Percentiles rank a stretch among this genome's conserved stretches.
Conservation (phyloP, 108 stramenopile species). For the Cylindrotheca fusiformis region DNA sequence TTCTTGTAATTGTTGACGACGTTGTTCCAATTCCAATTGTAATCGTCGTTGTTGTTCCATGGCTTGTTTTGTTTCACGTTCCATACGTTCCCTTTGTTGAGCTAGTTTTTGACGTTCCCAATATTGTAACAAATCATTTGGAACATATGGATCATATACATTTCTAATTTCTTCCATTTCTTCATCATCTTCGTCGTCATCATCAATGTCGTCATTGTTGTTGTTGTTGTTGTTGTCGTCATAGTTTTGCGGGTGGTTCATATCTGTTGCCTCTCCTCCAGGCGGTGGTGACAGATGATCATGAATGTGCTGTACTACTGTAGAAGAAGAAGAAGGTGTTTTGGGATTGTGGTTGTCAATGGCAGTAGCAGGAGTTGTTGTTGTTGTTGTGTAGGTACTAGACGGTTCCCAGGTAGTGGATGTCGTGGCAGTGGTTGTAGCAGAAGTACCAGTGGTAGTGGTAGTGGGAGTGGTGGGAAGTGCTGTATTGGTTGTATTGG, state of each 20-base stretch:
- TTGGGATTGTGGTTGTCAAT: too few species aligned
- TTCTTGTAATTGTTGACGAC: constrained; percentile 41
- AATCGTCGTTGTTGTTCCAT: constrained; percentile 56
- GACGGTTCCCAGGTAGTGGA: too few species aligned
- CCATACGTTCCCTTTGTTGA: constrained; percentile 39
- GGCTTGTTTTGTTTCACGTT: constrained; percentile 47
- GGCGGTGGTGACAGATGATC: too few species aligned
- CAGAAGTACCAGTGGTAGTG: not conserved
- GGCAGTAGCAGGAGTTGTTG: too few species aligned
- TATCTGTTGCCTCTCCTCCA: too few species aligned
- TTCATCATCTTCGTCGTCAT: constrained; percentile 4
- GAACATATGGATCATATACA: constrained; percentile 72
- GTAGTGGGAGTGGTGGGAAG: constrained; percentile 1
- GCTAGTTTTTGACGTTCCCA: constrained; percentile 55
- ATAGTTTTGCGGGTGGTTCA: too few species aligned
- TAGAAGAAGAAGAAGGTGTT: too few species aligned
- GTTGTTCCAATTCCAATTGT: constrained; percentile 53
- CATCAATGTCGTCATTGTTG: constrained; percentile 2
- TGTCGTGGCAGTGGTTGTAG: not conserved
- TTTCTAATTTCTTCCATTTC: constrained; percentile 34
- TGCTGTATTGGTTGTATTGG: constrained; percentile 1
- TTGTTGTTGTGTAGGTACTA: too few species aligned
- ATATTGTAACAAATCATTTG: constrained; percentile 82
- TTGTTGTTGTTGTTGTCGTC: constrained; percentile 9
- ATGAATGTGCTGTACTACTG: too few species aligned